These are phyloP conservation scores for Monosporascus sp. DNA, from an alignment of 2,329 filamentous ascomycete genomes.

Conservation along the genomic window DNA sequence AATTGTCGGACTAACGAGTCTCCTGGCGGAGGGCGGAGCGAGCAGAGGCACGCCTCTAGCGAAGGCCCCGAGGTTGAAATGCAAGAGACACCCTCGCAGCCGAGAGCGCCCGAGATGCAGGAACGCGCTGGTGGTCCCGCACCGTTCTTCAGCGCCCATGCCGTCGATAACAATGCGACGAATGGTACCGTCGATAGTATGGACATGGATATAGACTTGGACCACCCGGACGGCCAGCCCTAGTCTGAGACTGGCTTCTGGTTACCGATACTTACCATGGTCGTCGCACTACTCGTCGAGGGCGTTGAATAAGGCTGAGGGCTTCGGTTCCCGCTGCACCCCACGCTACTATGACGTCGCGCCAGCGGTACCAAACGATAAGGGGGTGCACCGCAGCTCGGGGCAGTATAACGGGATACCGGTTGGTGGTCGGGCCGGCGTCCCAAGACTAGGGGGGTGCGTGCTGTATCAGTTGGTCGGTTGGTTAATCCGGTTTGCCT, in stretches of 20 bases:
- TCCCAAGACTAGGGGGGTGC: too few relatives aligned
- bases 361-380: too few relatives aligned
- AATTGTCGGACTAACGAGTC: conserved; percentile 11
- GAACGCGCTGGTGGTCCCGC: conserved; percentile 28
- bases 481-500: too few relatives aligned
- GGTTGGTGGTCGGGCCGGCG: too few relatives aligned
- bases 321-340: too few relatives aligned
- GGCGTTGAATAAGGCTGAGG: background rate
- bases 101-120: conserved; percentile 40
- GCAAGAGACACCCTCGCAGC: background rate
- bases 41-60: conserved; percentile 12
- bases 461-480: too few relatives aligned
- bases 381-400: too few relatives aligned
- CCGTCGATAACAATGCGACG: conserved; percentile 10
- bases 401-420: too few relatives aligned
- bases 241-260: background rate
- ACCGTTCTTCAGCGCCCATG: conserved; percentile 19
- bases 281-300: background rate
- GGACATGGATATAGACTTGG: conserved; percentile 32
- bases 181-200: conserved; percentile 23
- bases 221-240: conserved; percentile 7
- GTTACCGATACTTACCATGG: background rate
- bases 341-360: too few relatives aligned
- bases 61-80: conserved; percentile 9
- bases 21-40: background rate